phyloP scores from a whole-genome alignment of 805 yeast species.

The Metahyphopichia silvanorum region DNA sequence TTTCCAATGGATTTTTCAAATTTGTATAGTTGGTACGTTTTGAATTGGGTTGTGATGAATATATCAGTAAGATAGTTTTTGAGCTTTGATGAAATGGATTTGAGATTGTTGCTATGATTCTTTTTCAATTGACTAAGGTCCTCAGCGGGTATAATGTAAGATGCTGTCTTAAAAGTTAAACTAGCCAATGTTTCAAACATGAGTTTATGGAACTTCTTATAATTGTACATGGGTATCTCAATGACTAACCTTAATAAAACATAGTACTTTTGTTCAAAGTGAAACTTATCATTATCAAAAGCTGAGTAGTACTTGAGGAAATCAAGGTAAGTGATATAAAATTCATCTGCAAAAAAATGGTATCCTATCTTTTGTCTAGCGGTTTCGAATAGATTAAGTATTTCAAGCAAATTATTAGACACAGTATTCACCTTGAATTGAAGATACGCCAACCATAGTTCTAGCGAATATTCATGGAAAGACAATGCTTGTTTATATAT shows the following conservation, averaged over 20 bases:
- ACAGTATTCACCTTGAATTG: conserved; percentile 34
- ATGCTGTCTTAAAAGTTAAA: conserved; percentile 6
- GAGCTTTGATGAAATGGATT: conserved; percentile 29
- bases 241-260: conserved; percentile 45
- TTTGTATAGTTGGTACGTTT: conserved; percentile 45
- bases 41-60: conserved; percentile 54
- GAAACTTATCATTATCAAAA: conserved; percentile 13
- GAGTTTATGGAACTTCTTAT: conserved; percentile 43
- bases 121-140: conserved; percentile 11
- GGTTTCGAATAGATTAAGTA: conserved; percentile 39
- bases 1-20: conserved; percentile 44
- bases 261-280: conserved; percentile 31
- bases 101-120: conserved; percentile 17
- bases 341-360: conserved; percentile 49
- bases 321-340: conserved; percentile 49
- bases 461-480: conserved; percentile 40
- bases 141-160: conserved; percentile 14
- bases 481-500: conserved; percentile 39
- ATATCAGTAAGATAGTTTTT: conserved; percentile 50
- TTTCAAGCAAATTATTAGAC: conserved; percentile 20
- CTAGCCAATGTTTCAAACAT: conserved; percentile 24
- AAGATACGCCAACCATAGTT: conserved; percentile 51
- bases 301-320: conserved; percentile 34
- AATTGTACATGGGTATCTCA: conserved; percentile 58
- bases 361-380: conserved; percentile 50